These are phyloP conservation scores for Perkinsus marinus DNA, from an alignment of 169 alveolate species.

Conservation along the genomic window DNA sequence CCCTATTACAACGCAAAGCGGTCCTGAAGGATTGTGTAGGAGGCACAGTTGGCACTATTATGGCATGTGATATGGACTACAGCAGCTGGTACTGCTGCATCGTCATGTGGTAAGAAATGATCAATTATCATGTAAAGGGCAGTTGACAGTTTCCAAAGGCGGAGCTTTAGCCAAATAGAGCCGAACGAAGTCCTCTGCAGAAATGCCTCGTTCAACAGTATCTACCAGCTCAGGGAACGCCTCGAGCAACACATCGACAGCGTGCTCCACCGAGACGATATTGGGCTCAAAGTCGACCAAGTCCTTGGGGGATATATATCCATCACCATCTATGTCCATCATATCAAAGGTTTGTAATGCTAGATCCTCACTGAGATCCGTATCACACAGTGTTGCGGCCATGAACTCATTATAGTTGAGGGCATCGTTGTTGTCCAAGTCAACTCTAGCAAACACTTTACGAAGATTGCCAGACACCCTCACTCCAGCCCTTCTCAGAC, in stretches of 20 bases:
- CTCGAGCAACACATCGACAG: not conserved
- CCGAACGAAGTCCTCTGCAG: not conserved
- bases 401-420: slow-evolving; percentile 42
- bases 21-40: no score
- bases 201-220: not conserved
- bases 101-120: no score
- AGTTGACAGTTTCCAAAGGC: not conserved
- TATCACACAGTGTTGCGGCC: slow-evolving; percentile 28
- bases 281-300: not conserved
- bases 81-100: no score
- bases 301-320: not conserved
- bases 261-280: not conserved
- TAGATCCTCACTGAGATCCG: not conserved
- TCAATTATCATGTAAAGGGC: not conserved
- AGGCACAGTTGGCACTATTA: no score
- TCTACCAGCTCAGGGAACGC: not conserved
- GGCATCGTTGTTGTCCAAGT: slow-evolving; percentile 38
- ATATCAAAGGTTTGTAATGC: not conserved
- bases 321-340: not conserved
- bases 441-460: slow-evolving; percentile 7
- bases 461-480: not conserved
- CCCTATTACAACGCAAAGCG: no score
- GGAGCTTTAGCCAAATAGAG: not conserved
- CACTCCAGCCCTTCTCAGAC: not conserved
- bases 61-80: no score